Percentiles rank a stretch among this genome's conserved stretches.
Conservation (phyloP, 2,329 filamentous ascomycete species). For the Colletotrichum nymphaeae region DNA sequence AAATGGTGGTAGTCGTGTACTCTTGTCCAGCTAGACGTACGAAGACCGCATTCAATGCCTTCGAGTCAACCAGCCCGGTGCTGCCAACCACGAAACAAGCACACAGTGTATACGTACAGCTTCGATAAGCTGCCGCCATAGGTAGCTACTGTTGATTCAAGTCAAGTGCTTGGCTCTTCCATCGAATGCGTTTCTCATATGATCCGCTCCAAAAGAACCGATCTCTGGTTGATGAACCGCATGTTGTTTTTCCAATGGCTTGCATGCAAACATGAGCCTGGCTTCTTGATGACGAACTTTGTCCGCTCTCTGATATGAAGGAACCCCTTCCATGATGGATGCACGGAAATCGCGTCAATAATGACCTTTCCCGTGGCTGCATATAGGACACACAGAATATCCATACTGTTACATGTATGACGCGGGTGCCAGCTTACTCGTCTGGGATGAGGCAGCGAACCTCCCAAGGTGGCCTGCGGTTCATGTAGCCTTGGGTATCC, state of each 20-base stretch:
- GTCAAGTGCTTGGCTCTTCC: constrained; percentile 8
- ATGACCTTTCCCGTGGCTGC: not conserved
- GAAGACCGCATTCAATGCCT: not conserved
- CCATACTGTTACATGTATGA: constrained; percentile 33
- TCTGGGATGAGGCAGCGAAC: not conserved
- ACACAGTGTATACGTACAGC: not conserved
- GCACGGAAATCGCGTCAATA: constrained; percentile 18
- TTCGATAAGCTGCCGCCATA: not conserved
- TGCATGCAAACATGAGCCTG: constrained; percentile 27
- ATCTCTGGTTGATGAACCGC: not conserved
- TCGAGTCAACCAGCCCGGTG: not conserved
- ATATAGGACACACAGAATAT: not conserved
- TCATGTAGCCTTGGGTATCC: constrained; percentile 14
- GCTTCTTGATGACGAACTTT: constrained; percentile 15
- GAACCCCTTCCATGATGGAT: constrained; percentile 10
- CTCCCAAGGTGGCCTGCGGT: not conserved
- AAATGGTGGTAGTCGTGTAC: not conserved
- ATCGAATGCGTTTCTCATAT: not conserved
- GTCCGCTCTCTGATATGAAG: constrained; percentile 21
- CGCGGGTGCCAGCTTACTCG: constrained; percentile 24
- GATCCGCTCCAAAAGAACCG: not conserved
- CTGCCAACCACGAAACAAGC: not conserved
- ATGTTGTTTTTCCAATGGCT: not conserved
- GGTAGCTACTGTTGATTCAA: not conserved
- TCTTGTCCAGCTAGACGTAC: not conserved